Evolutionary conservation across 108 stramenopile species (phyloP).

Genomic region (Licmophora abbreviata): DNA sequence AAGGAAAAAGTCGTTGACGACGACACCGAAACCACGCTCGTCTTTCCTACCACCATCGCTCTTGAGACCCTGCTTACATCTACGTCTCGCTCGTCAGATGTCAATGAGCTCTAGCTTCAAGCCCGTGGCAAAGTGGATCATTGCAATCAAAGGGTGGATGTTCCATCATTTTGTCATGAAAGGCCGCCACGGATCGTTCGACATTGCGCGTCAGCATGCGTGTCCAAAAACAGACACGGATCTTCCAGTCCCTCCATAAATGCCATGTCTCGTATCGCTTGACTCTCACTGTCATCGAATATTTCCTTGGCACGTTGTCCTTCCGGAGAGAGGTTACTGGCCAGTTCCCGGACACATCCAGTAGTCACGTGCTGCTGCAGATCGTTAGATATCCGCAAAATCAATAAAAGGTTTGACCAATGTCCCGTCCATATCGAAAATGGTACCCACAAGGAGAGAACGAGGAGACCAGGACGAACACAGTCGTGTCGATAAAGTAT

Average conservation of each 20-base stretch:
- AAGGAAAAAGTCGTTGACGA: too few relatives aligned
- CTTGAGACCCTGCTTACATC: too few relatives aligned
- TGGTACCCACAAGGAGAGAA: slow-evolving; percentile 18
- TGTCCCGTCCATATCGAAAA: slow-evolving; percentile 40
- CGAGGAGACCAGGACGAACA: too few relatives aligned
- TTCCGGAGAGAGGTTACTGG: slow-evolving; percentile 8
- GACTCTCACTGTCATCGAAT: slow-evolving; percentile 24
- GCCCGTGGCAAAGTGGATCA: too few relatives aligned
- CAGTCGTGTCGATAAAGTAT: too few relatives aligned
- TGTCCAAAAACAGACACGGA: slow-evolving; percentile 13
- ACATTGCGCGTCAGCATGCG: slow-evolving; percentile 24
- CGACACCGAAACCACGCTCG: too few relatives aligned
- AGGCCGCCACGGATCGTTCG: slow-evolving; percentile 12
- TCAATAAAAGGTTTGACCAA: slow-evolving; percentile 26
- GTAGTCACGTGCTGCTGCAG: background rate
- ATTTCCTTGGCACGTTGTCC: slow-evolving; percentile 14
- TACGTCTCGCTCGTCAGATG: too few relatives aligned
- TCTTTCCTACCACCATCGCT: too few relatives aligned
- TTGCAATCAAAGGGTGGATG: too few relatives aligned
- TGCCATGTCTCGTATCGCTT: slow-evolving; percentile 18
- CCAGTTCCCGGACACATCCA: slow-evolving; percentile 8
- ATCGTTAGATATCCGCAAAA: slow-evolving; percentile 25
- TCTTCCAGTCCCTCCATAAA: slow-evolving; percentile 23
- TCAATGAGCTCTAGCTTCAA: too few relatives aligned
- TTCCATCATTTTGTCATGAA: slow-evolving; percentile 13